Evolutionary conservation across 2,329 filamentous ascomycete species (phyloP).

Genomic region (Coniella vitis): DNA sequence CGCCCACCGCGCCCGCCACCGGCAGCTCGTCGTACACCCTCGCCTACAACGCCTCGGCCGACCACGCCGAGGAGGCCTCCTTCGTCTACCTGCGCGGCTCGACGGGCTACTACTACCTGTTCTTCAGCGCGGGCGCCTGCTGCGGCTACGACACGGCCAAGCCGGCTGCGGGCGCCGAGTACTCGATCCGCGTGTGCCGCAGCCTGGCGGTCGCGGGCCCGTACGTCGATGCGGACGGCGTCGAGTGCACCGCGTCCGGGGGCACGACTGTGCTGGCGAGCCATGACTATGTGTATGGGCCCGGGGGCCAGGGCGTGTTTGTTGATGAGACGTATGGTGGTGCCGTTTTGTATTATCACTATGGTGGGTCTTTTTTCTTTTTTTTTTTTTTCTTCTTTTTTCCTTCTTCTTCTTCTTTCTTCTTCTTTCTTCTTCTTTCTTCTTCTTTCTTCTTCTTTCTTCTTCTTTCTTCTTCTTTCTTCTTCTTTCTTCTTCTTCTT

Average conservation of each 20-base stretch:
- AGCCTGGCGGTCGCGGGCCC: slow-evolving; percentile 40
- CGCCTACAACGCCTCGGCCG: slow-evolving; percentile 42
- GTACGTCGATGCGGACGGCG: slow-evolving; percentile 48
- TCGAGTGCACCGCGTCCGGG: slow-evolving; percentile 45
- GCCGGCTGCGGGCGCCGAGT: slow-evolving; percentile 50
- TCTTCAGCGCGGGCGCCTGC: slow-evolving; percentile 53
- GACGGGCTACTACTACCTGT: slow-evolving; percentile 53
- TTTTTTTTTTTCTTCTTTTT: too few relatives aligned
- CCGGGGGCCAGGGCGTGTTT: slow-evolving; percentile 56
- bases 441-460: too few relatives aligned
- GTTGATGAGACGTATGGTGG: slow-evolving; percentile 38
- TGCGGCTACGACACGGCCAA: slow-evolving; percentile 45
- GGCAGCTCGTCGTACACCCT: slow-evolving; percentile 33
- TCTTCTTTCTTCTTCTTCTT: too few relatives aligned
- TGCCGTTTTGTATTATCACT: slow-evolving; percentile 57
- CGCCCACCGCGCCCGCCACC: slow-evolving; percentile 25
- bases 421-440: too few relatives aligned
- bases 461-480: too few relatives aligned
- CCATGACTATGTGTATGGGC: slow-evolving; percentile 53
- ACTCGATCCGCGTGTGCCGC: slow-evolving; percentile 55
- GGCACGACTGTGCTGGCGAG: slow-evolving; percentile 52
- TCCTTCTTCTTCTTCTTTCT: too few relatives aligned
- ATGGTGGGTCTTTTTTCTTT: slow-evolving; percentile 27
- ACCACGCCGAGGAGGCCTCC: slow-evolving; percentile 45
- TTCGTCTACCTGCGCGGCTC: slow-evolving; percentile 42